Percentiles rank a stretch among this genome's conserved stretches.
phyloP scores from a whole-genome alignment of 495 filamentous ascomycete genomes.

The Patellaria atrata region DNA sequence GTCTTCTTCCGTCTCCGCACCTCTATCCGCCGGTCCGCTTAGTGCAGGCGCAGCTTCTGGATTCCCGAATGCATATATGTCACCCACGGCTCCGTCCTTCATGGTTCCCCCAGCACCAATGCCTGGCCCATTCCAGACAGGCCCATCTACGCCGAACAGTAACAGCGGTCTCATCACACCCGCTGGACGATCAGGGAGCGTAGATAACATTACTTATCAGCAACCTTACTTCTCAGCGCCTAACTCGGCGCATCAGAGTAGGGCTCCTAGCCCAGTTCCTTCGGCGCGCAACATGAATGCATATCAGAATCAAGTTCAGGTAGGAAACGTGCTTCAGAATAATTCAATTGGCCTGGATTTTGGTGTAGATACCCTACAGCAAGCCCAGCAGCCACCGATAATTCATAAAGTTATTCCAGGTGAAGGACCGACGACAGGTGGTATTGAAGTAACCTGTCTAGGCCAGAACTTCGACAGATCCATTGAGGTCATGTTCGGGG shows the following conservation, averaged over 20 bases:
- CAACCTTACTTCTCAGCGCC: slow-evolving; percentile 47
- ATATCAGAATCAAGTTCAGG: not conserved
- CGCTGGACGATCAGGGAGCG: not conserved
- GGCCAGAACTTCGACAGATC: slow-evolving; percentile 68
- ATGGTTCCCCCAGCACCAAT: not conserved
- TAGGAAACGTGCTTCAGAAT: no score
- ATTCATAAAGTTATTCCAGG: slow-evolving; percentile 68
- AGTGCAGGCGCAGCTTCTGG: slow-evolving; percentile 16
- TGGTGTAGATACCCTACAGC: no score
- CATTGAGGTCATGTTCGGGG: slow-evolving; percentile 77
- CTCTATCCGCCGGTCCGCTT: not conserved
- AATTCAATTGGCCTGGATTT: no score
- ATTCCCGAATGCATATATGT: slow-evolving; percentile 16
- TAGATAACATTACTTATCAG: not conserved
- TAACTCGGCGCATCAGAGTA: slow-evolving; percentile 44
- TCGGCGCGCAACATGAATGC: not conserved
- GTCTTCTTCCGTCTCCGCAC: slow-evolving; percentile 15
- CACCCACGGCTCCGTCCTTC: slow-evolving; percentile 5
- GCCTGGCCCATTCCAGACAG: no score
- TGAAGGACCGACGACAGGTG: slow-evolving; percentile 68
- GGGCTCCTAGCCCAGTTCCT: slow-evolving; percentile 33
- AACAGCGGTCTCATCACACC: not conserved
- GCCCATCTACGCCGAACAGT: slow-evolving; percentile 30
- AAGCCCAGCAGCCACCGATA: slow-evolving; percentile 32
- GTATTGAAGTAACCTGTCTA: slow-evolving; percentile 70